phyloP scores from a whole-genome alignment of 1,284 basidiomycete species.

The Heliocybe sulcata region DNA sequence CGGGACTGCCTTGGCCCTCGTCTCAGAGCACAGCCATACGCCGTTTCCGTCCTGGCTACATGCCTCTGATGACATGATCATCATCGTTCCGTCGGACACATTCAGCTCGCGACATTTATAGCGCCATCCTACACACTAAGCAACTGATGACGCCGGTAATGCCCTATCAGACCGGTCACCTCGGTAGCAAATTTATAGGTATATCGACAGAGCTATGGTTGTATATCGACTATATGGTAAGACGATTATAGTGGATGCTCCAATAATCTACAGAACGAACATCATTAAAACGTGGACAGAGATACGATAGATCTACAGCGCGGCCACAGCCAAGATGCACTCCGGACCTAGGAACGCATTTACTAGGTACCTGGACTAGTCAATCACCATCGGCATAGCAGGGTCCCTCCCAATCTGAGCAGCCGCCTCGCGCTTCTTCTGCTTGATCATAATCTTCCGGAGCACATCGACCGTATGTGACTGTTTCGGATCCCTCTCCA shows the following conservation, averaged over 20 bases:
- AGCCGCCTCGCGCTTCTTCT: conserved; percentile 21
- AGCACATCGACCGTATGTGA: conserved; percentile 31
- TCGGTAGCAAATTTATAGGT: no score
- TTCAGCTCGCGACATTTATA: no score
- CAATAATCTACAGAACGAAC: neutral
- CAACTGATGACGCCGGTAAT: no score
- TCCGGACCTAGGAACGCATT: neutral
- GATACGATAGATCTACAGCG: neutral
- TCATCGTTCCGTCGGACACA: no score
- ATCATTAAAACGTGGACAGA: neutral
- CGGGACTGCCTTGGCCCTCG: no score
- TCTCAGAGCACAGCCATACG: no score
- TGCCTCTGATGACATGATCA: no score
- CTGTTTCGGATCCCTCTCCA: conserved; percentile 35
- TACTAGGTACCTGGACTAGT: neutral
- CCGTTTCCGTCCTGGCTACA: no score
- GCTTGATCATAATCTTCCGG: conserved; percentile 34
- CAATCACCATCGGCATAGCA: neutral
- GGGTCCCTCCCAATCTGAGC: neutral
- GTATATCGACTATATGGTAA: no score
- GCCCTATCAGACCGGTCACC: no score
- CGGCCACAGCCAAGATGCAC: neutral
- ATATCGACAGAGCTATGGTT: no score
- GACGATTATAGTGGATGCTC: neutral
- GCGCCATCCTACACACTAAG: no score